Percentiles rank a stretch among this genome's conserved stretches.
Evolutionary conservation across 2,329 filamentous ascomycete genomes (phyloP).

Genomic region (Fusarium sp.): DNA sequence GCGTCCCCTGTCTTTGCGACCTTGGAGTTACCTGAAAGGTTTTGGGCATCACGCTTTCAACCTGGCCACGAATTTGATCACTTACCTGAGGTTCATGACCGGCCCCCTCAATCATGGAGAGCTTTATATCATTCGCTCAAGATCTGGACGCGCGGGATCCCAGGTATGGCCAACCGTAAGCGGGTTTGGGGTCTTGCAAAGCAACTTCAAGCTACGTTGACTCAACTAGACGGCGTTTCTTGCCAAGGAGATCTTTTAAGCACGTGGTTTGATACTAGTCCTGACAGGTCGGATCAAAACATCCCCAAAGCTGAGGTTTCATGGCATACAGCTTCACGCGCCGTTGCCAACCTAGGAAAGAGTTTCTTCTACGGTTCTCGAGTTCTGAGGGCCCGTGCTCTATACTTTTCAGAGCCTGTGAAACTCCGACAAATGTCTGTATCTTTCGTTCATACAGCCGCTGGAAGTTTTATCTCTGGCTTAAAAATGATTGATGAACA

Average conservation of each 20-base stretch:
- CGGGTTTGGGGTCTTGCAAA: slow-evolving; percentile 9
- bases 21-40: background rate
- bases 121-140: background rate
- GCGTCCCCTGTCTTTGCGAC: slow-evolving; percentile 15
- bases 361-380: background rate
- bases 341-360: accelerated
- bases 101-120: slow-evolving; percentile 12
- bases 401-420: background rate
- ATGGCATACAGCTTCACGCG: background rate
- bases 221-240: background rate
- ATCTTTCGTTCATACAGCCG: background rate
- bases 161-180: slow-evolving; percentile 13
- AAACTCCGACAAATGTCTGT: slow-evolving; percentile 2
- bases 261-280: slow-evolving; percentile 2
- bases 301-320: accelerated
- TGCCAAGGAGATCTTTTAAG: background rate
- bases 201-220: background rate
- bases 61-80: slow-evolving; percentile 14
- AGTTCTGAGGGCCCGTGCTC: background rate
- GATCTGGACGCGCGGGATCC: background rate
- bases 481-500: background rate
- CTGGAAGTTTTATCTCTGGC: slow-evolving; percentile 13
- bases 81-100: background rate
- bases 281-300: accelerated
- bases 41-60: slow-evolving; percentile 29